Percentiles rank a stretch among this genome's conserved stretches.
Conservation (phyloP, 1,284 basidiomycete genomes). For the Calocybe gambosa region DNA sequence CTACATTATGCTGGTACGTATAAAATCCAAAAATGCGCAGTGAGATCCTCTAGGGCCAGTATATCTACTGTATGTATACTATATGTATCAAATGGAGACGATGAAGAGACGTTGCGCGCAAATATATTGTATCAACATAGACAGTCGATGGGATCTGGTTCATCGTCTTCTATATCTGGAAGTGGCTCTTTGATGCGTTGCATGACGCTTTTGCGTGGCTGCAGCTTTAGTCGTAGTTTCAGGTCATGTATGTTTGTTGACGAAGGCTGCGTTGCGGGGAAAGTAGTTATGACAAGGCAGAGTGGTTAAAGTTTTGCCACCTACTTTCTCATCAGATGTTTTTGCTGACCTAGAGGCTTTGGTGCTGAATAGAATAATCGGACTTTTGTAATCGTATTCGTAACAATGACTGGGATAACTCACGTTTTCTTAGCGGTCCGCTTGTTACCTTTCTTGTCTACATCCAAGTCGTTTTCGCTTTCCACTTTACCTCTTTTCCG, state of each 20-base stretch:
- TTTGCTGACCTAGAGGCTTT: neutral
- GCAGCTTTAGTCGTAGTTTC: constrained; percentile 1
- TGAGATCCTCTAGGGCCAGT: too few species aligned
- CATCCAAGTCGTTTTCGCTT: neutral
- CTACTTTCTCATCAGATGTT: neutral
- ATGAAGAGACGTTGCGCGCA: neutral
- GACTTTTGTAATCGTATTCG: neutral
- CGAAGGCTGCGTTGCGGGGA: neutral
- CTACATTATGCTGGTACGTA: too few species aligned
- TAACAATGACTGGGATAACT: neutral
- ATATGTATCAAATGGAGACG: too few species aligned
- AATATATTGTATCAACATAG: constrained; percentile 11
- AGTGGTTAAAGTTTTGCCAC: neutral
- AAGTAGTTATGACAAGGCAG: neutral
- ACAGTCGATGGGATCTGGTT: constrained; percentile 21
- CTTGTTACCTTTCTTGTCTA: neutral
- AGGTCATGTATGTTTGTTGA: neutral
- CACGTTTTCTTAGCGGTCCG: neutral
- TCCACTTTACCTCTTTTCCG: neutral
- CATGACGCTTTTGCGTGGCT: constrained; percentile 18
- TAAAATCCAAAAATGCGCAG: too few species aligned
- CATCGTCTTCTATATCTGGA: constrained; percentile 16
- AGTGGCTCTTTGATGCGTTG: constrained; percentile 16
- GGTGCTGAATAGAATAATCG: neutral
- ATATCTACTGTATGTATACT: too few species aligned